phyloP scores from a whole-genome alignment of 2,329 filamentous ascomycete species.

The Hymenoscyphus albidus region DNA sequence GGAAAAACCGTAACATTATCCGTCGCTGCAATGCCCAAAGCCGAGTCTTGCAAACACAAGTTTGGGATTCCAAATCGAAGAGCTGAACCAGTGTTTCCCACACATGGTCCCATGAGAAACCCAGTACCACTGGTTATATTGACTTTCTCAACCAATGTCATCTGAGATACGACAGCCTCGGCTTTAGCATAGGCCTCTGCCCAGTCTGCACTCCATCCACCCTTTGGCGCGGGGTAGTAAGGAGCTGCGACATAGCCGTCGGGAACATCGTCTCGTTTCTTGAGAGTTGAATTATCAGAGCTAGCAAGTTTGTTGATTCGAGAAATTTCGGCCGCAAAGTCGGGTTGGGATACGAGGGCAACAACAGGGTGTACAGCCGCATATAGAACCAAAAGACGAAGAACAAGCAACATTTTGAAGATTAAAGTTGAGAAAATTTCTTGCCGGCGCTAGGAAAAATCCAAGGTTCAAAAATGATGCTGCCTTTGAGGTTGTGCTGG shows the following conservation, averaged over 20 bases:
- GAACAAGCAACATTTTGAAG: conserved; percentile 10
- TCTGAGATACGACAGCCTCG: conserved; percentile 61
- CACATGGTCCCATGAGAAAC: conserved; percentile 67
- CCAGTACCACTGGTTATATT: conserved; percentile 63
- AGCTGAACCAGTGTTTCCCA: conserved; percentile 73
- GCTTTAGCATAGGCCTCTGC: conserved; percentile 67
- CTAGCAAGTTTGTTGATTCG: conserved; percentile 6
- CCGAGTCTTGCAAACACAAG: conserved; percentile 68
- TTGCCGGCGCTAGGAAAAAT: background rate
- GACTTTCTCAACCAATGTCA: conserved; percentile 78
- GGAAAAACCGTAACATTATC: conserved; percentile 76
- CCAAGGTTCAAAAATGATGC: background rate
- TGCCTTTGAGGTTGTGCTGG: conserved; percentile 8
- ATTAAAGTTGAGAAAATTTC: background rate
- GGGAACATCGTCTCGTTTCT: conserved; percentile 26
- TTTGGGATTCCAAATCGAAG: conserved; percentile 66
- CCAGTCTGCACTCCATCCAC: conserved; percentile 59
- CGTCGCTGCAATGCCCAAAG: conserved; percentile 66
- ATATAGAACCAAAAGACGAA: conserved; percentile 7
- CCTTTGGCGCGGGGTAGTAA: conserved; percentile 39
- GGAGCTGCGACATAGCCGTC: conserved; percentile 29
- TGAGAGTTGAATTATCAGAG: conserved; percentile 1
- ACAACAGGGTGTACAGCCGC: background rate
- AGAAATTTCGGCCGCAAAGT: conserved; percentile 17
- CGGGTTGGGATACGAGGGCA: conserved; percentile 9